Conservation (phyloP, 2,329 filamentous ascomycete genomes). For the Camillea tinctor region DNA sequence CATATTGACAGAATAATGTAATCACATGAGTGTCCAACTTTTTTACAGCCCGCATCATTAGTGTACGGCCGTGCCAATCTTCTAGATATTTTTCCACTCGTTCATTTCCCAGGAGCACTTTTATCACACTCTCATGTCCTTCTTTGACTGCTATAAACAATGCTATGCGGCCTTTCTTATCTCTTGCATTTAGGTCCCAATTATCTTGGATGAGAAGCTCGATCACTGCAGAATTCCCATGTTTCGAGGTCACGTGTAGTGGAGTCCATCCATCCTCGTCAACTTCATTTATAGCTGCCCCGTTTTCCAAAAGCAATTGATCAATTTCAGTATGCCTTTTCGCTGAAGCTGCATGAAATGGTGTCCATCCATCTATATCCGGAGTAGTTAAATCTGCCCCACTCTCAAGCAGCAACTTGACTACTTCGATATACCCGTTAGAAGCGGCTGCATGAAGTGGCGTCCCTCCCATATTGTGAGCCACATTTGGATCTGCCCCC, state of each 20-base stretch:
- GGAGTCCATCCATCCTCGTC: not conserved
- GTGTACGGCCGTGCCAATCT: no score
- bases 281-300: not conserved
- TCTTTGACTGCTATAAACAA: not conserved
- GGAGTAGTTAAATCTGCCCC: slow-evolving; percentile 8
- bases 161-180: not conserved
- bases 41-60: no score
- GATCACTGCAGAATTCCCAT: not conserved
- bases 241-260: no score
- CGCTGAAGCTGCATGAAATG: slow-evolving; percentile 12
- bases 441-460: no score
- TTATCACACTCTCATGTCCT: not conserved
- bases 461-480: no score
- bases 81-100: no score
- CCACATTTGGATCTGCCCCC: slow-evolving; percentile 15
- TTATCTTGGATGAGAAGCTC: not conserved
- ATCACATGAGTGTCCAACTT: no score
- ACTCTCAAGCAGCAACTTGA: no score
- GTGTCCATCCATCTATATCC: slow-evolving; percentile 7
- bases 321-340: slow-evolving; percentile 27
- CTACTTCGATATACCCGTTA: no score
- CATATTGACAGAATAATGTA: no score
- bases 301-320: slow-evolving; percentile 29
- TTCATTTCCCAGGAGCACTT: no score
- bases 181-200: not conserved